phyloP scores from a whole-genome alignment of 352 stramenopile species.

The Peronospora belbahrii region DNA sequence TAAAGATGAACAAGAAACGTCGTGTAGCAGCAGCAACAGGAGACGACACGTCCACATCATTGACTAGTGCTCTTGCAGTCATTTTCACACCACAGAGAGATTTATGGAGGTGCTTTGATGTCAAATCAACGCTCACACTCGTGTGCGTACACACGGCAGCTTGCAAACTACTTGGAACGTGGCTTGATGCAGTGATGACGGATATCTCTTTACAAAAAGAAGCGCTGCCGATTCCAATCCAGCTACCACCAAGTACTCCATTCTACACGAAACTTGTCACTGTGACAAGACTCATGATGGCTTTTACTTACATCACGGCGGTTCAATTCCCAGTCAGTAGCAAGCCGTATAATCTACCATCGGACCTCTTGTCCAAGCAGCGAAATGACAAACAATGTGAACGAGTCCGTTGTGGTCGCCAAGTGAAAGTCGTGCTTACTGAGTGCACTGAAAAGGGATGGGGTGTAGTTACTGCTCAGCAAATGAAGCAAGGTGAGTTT shows the following conservation, averaged over 20 bases:
- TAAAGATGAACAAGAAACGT: background rate
- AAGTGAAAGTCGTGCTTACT: slow-evolving; percentile 26
- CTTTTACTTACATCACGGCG: slow-evolving; percentile 30
- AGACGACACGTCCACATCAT: background rate
- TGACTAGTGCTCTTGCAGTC: slow-evolving; percentile 5
- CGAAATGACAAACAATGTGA: slow-evolving; percentile 12
- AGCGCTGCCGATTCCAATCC: slow-evolving; percentile 11
- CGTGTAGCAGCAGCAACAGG: no score
- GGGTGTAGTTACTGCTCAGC: slow-evolving; percentile 29
- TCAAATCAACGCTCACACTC: slow-evolving; percentile 9
- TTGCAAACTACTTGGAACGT: slow-evolving; percentile 3
- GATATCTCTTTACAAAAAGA: slow-evolving; percentile 21
- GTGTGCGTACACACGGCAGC: slow-evolving; percentile 1
- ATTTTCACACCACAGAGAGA: slow-evolving; percentile 7
- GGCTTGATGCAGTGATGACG: background rate
- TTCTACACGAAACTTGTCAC: slow-evolving; percentile 1
- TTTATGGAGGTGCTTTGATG: slow-evolving; percentile 7
- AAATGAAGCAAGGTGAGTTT: slow-evolving; percentile 28
- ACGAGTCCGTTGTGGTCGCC: slow-evolving; percentile 21
- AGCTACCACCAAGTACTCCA: background rate
- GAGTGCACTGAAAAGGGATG: slow-evolving; percentile 35
- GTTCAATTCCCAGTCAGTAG: slow-evolving; percentile 20
- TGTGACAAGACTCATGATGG: background rate
- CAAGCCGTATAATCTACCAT: slow-evolving; percentile 21
- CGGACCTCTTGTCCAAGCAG: slow-evolving; percentile 12